Evolutionary conservation across 225 moss, liverwort and hornwort genomes (phyloP).

Genomic region (Thuidium tamariscinum): DNA sequence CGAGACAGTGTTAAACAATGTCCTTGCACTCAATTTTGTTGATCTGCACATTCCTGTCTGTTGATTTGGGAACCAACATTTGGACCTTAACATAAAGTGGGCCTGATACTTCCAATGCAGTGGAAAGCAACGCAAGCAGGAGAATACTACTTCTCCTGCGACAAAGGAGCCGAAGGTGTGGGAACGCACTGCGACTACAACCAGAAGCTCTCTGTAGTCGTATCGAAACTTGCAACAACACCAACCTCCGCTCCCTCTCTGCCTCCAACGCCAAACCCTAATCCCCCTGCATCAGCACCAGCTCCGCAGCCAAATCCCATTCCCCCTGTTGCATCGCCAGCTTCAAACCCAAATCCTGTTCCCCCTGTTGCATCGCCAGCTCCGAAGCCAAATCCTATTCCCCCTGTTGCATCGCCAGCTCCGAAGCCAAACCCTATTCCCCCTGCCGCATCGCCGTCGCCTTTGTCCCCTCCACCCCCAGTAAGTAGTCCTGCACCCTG

Average conservation of each 20-base stretch:
- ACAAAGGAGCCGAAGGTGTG: slow-evolving; percentile 33
- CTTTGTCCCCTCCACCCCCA: background rate
- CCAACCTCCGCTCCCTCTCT: background rate
- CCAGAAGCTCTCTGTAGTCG: slow-evolving; percentile 20
- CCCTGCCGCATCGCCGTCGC: background rate
- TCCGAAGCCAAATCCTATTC: background rate
- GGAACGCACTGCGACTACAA: slow-evolving; percentile 39
- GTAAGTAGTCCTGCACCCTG: background rate
- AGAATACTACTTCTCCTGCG: slow-evolving; percentile 26
- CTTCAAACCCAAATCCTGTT: background rate
- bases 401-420: background rate
- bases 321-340: background rate
- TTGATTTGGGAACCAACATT: background rate
- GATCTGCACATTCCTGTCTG: background rate
- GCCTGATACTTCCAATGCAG: background rate
- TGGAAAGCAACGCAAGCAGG: slow-evolving; percentile 24
- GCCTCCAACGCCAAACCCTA: background rate
- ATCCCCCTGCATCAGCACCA: background rate
- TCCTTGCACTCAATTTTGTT: background rate
- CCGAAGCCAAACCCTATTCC: background rate
- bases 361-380: background rate
- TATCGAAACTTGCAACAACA: background rate
- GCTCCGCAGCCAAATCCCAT: background rate
- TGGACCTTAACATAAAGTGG: background rate
- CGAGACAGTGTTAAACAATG: background rate